A percentile compares a stretch with the other conserved stretches of the same genome.
These are phyloP conservation scores for Hanseniaspora nectarophila DNA, from an alignment of 805 yeast species.

Conservation along the genomic window DNA sequence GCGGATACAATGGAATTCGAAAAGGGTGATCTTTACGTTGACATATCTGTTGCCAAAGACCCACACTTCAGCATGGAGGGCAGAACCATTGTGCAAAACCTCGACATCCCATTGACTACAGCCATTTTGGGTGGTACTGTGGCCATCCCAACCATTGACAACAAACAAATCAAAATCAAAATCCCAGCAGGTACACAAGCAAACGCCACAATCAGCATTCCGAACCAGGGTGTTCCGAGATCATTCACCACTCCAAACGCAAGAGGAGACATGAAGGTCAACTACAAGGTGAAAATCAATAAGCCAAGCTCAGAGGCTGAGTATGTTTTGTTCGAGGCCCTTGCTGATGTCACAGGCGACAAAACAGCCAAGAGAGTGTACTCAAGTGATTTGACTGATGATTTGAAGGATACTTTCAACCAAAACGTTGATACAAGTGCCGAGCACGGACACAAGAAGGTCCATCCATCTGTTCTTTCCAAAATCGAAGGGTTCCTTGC, in stretches of 20 bases:
- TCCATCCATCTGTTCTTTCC: constrained; percentile 30
- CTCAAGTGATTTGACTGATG: constrained; percentile 7
- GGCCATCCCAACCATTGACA: constrained; percentile 82
- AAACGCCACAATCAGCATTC: constrained; percentile 61
- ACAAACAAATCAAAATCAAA: constrained; percentile 59
- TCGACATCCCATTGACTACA: constrained; percentile 79
- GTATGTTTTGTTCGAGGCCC: constrained; percentile 78
- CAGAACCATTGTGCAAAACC: constrained; percentile 51
- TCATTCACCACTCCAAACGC: constrained; percentile 32
- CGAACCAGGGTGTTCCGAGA: constrained; percentile 79
- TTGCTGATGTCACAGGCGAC: constrained; percentile 85
- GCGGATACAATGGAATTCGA: constrained; percentile 47
- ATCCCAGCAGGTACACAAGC: constrained; percentile 76
- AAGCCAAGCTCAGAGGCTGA: constrained; percentile 75
- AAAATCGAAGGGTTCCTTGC: constrained; percentile 49
- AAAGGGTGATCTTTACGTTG: constrained; percentile 80
- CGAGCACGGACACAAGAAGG: constrained; percentile 6
- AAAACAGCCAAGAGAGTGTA: constrained; percentile 55
- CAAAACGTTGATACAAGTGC: not conserved
- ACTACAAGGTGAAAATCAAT: constrained; percentile 56
- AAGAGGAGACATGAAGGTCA: constrained; percentile 73
- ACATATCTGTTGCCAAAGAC: constrained; percentile 70
- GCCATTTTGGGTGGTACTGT: constrained; percentile 92
- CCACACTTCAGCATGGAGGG: constrained; percentile 54
- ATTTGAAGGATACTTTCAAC: not conserved